phyloP scores from a whole-genome alignment of 139 green algal species.

The Desmodesmus armatus region DNA sequence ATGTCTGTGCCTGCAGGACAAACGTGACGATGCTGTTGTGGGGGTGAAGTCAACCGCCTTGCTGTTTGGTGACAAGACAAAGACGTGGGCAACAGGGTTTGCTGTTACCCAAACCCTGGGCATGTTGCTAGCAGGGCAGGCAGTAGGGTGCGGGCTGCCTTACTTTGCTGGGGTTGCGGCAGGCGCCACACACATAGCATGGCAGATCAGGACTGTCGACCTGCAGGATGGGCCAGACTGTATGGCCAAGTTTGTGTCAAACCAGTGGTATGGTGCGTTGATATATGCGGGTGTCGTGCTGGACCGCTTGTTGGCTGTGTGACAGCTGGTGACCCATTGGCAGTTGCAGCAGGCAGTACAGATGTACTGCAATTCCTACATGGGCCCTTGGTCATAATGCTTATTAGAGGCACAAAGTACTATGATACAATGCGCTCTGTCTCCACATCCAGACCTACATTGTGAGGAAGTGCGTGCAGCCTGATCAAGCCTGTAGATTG shows the following conservation, averaged over 20 bases:
- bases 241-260: constrained; percentile 91
- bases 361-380: too few species aligned
- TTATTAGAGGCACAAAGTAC: too few species aligned
- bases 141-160: constrained; percentile 42
- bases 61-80: constrained; percentile 78
- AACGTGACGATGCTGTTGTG: constrained; percentile 83
- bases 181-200: constrained; percentile 72
- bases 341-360: too few species aligned
- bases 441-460: too few species aligned
- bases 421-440: too few species aligned
- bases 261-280: constrained; percentile 85
- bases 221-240: constrained; percentile 82
- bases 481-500: too few species aligned
- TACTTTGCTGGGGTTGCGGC: constrained; percentile 65
- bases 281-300: constrained; percentile 84
- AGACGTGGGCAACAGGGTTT: constrained; percentile 70
- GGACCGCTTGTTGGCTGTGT: constrained; percentile 6
- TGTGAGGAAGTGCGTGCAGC: too few species aligned
- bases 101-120: constrained; percentile 43
- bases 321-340: too few species aligned
- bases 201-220: constrained; percentile 83
- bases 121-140: constrained; percentile 13
- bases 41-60: constrained; percentile 96
- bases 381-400: too few species aligned
- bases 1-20: too few species aligned